phyloP scores from a whole-genome alignment of 352 stramenopile species.

The Globisporangium splendens region DNA sequence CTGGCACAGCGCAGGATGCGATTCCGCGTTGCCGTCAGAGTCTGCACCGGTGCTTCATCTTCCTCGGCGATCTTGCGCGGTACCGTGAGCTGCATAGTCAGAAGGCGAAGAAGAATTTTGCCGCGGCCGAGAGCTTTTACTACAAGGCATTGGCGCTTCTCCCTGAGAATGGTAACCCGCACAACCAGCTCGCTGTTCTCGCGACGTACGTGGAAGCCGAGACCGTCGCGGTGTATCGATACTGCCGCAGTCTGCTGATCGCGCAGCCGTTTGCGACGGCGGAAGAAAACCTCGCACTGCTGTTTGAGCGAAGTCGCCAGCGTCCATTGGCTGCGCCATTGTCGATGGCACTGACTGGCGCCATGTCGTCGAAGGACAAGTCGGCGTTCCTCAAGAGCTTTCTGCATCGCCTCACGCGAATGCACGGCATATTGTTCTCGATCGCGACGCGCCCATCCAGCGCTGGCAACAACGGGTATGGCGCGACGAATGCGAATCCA shows the following conservation, averaged over 20 bases:
- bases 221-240: slow-evolving; percentile 88
- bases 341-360: slow-evolving; percentile 25
- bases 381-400: slow-evolving; percentile 86
- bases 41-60: slow-evolving; percentile 82
- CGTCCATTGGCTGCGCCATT: slow-evolving; percentile 42
- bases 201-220: slow-evolving; percentile 87
- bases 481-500: slow-evolving; percentile 1
- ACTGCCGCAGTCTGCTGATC: slow-evolving; percentile 85
- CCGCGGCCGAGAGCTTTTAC: slow-evolving; percentile 63
- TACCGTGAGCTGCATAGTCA: slow-evolving; percentile 83
- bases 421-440: slow-evolving; percentile 84
- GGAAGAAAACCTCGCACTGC: slow-evolving; percentile 83
- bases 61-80: slow-evolving; percentile 73
- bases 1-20: not conserved
- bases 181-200: slow-evolving; percentile 84
- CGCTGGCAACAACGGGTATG: slow-evolving; percentile 4
- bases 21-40: slow-evolving; percentile 46
- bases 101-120: slow-evolving; percentile 85
- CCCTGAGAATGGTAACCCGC: slow-evolving; percentile 79
- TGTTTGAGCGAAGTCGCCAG: slow-evolving; percentile 87
- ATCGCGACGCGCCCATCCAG: slow-evolving; percentile 23
- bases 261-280: slow-evolving; percentile 83
- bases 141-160: slow-evolving; percentile 62
- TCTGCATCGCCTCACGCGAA: slow-evolving; percentile 76
- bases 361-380: slow-evolving; percentile 68